Evolutionary conservation across 371 early-diverging fungal genomes (phyloP), one percentile per base, ranked within the genome.

Genomic region (Gilbertella persicaria): DNA sequence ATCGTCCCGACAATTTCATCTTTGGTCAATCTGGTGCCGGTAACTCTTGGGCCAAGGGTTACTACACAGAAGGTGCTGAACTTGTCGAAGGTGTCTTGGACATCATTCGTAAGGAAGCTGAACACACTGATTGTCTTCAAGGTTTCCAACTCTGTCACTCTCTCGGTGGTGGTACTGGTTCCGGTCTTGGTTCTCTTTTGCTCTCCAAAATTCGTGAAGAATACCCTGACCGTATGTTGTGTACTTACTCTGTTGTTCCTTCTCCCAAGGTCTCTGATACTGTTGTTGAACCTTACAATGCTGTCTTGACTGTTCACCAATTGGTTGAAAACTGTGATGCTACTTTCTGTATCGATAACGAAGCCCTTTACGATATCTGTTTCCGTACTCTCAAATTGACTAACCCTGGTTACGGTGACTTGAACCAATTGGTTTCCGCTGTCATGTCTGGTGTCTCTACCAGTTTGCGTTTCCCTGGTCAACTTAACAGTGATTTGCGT

Each of bases 301-400:
- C 93, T 36, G 88, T 87, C 4, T 79, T 94, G 45, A 82, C 89
- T 41, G 86, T 91, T 25, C 92, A 93, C 62, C 92, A 91, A 69
- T 68, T 93, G 35, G 92, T 92, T 25, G 94, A 94, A 61, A 90
- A 93, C 81, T 84, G 90, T 48, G 93, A 94, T 73, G 91, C 90
- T 64, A 95, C 97, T 24, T 98, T 97, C 85, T 96, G 96, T 78
- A 95, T 98, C 56, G 99, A 98, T 74, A 98, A 98, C 79, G 96
- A 98, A 72, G 99, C 94, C 9, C 73, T 94, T 24, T 91, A 92
- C 66, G 83, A 92, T 63, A 92, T 94, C 53, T 94, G 93, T 73
- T 80, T 81, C 66, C 79, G 86, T 55, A 91, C 92, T 20, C 74
- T 94, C 50, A 92, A 92, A 77, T 69, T 92, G 48, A 65, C 71